phyloP scores from a whole-genome alignment of 306 rosid genomes.

The Cicer bijugum region DNA sequence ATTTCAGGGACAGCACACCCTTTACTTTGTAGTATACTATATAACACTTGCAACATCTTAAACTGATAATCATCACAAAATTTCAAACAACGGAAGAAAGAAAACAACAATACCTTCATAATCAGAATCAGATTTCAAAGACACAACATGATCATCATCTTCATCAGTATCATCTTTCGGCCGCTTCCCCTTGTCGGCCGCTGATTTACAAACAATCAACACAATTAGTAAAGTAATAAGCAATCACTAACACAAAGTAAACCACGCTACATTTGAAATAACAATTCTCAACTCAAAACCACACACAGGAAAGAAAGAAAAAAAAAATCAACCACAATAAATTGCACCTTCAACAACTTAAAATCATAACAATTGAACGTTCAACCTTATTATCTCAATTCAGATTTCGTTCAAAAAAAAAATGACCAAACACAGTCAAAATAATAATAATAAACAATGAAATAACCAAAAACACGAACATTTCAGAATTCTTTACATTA shows the following conservation, averaged over 20 bases:
- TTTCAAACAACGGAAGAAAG: constrained; percentile 7
- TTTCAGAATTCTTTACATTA: background rate
- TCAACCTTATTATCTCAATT: background rate
- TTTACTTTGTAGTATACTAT: background rate
- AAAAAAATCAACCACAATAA: background rate
- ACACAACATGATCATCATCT: background rate
- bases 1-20: background rate
- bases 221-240: background rate
- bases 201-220: constrained; percentile 18
- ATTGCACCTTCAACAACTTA: background rate
- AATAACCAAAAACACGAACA: background rate
- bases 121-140: constrained; percentile 27
- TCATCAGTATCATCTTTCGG: constrained; percentile 39
- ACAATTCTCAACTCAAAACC: constrained; percentile 6
- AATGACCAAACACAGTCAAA: background rate
- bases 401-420: constrained; percentile 15
- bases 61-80: background rate
- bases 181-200: constrained; percentile 40
- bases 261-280: background rate
- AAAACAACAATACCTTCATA: constrained; percentile 28
- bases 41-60: constrained; percentile 24
- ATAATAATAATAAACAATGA: background rate
- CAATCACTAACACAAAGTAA: background rate
- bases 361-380: background rate
- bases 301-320: background rate